Base-by-base conservation (phyloP, 2,329 filamentous ascomycete species). In the Phaeosphaeriaceae sp. region DNA sequence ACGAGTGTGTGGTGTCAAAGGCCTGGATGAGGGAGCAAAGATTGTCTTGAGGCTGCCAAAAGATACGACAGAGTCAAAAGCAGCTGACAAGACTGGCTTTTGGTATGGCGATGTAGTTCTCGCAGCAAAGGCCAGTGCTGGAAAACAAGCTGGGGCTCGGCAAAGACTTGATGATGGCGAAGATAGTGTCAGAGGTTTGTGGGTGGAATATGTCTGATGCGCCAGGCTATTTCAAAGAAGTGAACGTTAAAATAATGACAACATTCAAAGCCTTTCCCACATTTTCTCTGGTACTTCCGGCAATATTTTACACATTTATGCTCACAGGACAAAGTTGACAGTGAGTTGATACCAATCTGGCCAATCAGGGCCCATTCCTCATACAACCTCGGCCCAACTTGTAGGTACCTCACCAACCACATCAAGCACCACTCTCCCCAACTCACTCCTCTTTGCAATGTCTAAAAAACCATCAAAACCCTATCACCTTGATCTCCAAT, bases 401-500 rank as follows among this genome's bases (percentile, higher is more conserved):
- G 3, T n/a, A n/a, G n/a, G n/a, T 48, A 19, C 46, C 7, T 48
- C 15, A 48, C 46, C 46, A n/a, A 31, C 46, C 24, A 24, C 22
- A n/a, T n/a, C 25, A 11, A 20, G 17, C 36, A 49, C 46, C 45
- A 44, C 22, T 10, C 24, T n/a, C 20, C 21, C 42, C 42, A 20
- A 22, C 21, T 17, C 21, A 54, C 21, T 7, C 22, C 33, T 42
- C 7, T 49, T 4, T 52, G 60, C 20, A 19, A 70, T 69, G 66
- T 52, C 61, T 4, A 11, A 9, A 19, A 63, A 65, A 22, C 53
- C 53, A 11, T 70, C 68, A 3, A 51, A 61, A 31, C 72, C 78
- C 2, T 77, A 76, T 56, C 57, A 59, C 2, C 58, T 75, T 33
- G 71, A 81, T 53, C 72, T 81, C 6, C 73, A 78, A 7, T 72